Conservation (phyloP, 805 yeast species). For the Monosporozyma servazzii region DNA sequence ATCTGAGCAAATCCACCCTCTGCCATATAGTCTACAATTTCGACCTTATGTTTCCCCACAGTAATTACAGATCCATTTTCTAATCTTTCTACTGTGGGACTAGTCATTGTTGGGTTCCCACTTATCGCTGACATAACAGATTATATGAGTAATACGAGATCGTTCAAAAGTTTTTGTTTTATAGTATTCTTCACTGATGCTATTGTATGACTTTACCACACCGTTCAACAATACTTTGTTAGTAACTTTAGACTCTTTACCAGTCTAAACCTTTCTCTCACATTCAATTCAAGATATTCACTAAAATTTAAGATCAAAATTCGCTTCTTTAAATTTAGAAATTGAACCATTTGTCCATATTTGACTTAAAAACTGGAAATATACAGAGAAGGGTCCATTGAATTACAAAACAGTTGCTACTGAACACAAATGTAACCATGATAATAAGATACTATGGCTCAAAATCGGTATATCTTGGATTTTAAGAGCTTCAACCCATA, state of each 20-base stretch:
- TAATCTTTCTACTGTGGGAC: not conserved
- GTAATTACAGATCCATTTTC: conserved; percentile 41
- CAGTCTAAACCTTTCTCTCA: not conserved
- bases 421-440: not conserved
- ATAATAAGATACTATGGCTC: not conserved
- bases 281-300: not conserved
- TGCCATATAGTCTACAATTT: conserved; percentile 48
- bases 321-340: not conserved
- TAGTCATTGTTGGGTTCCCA: conserved; percentile 1
- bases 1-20: conserved; percentile 81
- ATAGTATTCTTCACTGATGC: no score
- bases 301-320: not conserved
- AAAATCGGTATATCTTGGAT: no score
- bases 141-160: no score
- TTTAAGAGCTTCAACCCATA: not conserved
- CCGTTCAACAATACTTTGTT: no score
- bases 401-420: no score
- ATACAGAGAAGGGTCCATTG: no score
- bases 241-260: not conserved
- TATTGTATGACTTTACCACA: no score
- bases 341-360: not conserved
- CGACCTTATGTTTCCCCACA: conserved; percentile 54
- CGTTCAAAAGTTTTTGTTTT: no score
- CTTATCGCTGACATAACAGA: not conserved
- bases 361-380: not conserved